Conservation (phyloP, 2,329 filamentous ascomycete species). For the Drechslera avenae region DNA sequence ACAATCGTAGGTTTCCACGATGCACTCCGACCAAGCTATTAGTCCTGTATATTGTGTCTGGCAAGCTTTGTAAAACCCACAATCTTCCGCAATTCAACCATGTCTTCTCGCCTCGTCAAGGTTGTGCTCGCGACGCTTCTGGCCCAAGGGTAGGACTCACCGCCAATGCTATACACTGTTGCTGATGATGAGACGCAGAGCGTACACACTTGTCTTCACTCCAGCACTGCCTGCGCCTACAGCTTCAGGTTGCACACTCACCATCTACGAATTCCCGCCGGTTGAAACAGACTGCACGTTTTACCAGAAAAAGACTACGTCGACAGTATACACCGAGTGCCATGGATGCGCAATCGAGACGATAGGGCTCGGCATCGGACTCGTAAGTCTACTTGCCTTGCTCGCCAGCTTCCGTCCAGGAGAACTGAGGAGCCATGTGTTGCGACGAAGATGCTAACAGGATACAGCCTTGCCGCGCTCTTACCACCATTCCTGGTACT, state of each 20-base stretch:
- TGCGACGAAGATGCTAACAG: conserved; percentile 3
- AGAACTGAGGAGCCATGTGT: no score
- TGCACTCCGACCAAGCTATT: not conserved
- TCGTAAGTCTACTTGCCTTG: conserved; percentile 33
- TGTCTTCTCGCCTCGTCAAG: not conserved
- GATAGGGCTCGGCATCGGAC: conserved; percentile 26
- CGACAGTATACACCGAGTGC: conserved; percentile 36
- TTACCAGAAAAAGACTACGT: conserved; percentile 27
- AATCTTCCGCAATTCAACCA: not conserved
- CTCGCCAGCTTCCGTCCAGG: no score
- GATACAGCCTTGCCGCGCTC: conserved; percentile 25
- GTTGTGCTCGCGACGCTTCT: conserved; percentile 2
- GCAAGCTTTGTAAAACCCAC: no score
- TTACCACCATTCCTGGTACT: conserved; percentile 24
- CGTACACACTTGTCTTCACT: not conserved
- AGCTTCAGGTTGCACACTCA: conserved; percentile 21
- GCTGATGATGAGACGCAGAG: not conserved
- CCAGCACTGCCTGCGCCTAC: not conserved
- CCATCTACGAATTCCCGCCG: conserved; percentile 23
- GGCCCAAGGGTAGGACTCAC: not conserved
- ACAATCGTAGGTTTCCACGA: no score
- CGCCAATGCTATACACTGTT: not conserved
- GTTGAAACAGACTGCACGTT: conserved; percentile 31
- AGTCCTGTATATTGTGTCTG: not conserved
- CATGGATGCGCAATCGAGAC: conserved; percentile 31